A percentile compares a stretch with the other conserved stretches of the same genome.
Evolutionary conservation across 805 yeast species (phyloP).

Genomic region (Torulaspora indica): DNA sequence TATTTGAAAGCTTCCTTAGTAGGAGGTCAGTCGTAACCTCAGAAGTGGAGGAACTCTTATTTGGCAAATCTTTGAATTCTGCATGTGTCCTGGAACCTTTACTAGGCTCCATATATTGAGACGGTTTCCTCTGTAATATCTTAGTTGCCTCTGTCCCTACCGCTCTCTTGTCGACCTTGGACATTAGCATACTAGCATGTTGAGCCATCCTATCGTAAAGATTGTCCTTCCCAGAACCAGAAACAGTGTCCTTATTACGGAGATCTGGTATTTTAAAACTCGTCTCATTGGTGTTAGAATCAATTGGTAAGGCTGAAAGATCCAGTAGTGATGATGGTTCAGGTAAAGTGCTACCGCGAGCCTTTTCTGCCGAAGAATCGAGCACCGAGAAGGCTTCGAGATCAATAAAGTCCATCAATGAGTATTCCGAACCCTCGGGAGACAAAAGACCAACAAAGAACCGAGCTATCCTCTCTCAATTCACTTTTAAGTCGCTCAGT

Average conservation of each 20-base stretch:
- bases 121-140: not conserved
- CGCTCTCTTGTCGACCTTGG: constrained; percentile 7
- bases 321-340: constrained; percentile 30
- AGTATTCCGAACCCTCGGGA: not conserved
- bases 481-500: not conserved
- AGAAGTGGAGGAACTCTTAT: constrained; percentile 4
- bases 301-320: constrained; percentile 16
- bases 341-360: constrained; percentile 20
- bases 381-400: constrained; percentile 42
- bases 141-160: not conserved
- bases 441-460: no score
- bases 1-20: constrained; percentile 35
- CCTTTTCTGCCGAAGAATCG: constrained; percentile 27
- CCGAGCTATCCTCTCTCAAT: not conserved
- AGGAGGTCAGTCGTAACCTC: constrained; percentile 28
- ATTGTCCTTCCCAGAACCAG: constrained; percentile 7
- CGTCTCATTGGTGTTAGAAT: constrained; percentile 1
- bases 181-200: constrained; percentile 20
- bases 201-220: constrained; percentile 23
- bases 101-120: constrained; percentile 12
- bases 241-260: not conserved
- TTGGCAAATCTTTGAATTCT: not conserved
- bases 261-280: constrained; percentile 15
- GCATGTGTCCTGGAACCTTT: constrained; percentile 6
- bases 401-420: constrained; percentile 43